Evolutionary conservation across 2,329 filamentous ascomycete species (phyloP), one percentile per base, ranked within the genome.

Genomic region (Neocucurbitaria cava): DNA sequence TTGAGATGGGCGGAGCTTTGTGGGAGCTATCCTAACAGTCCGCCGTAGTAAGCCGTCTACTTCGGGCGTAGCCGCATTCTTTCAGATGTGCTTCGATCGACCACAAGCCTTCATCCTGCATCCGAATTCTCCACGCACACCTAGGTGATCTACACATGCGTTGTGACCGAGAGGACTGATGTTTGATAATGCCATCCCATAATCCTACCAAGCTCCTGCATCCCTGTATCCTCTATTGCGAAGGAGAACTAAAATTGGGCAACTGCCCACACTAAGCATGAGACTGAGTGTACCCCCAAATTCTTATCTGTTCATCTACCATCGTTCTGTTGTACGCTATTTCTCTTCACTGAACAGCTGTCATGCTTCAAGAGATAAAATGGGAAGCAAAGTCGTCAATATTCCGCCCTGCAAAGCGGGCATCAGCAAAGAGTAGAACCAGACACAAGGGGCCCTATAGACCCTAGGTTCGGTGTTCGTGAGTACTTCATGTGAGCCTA

Each of bases 21-120:
- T 3, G 18, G 36, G 7, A 9, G 36, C 9, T 21, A 9, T 39
- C 36, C 21, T 39, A n/a, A n/a, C n/a, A n/a, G n/a, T n/a, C n/a
- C n/a, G n/a, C n/a, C n/a, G n/a, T n/a, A n/a, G 23, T 45, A 40
- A 42, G 15, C 43, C 42, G 41, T 21, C 28, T 35, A 24, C 35
- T 46, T 52, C 43, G 1, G 42, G 49, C n/a, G 40, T 52, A 33
- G 49, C 31, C 36, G 38, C 43, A 46, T 46, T 26, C 24, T 11
- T 33, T n/a, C n/a, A 18, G 35, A 8, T 35, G 24, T 24, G 15
- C 28, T 35, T 21, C 46, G 10, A 39, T 35, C 33, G 20, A 36
- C 43, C 26, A 52, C 49, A n/a, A 47, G 11, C 9, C 21, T 23
- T 28, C 17, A 52, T 38, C 35, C n/a, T 13, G 23, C 35, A 28